A percentile compares a stretch with the other conserved stretches of the same genome.
phyloP scores from a whole-genome alignment of 805 yeast genomes.

The Myxozyma neglecta region DNA sequence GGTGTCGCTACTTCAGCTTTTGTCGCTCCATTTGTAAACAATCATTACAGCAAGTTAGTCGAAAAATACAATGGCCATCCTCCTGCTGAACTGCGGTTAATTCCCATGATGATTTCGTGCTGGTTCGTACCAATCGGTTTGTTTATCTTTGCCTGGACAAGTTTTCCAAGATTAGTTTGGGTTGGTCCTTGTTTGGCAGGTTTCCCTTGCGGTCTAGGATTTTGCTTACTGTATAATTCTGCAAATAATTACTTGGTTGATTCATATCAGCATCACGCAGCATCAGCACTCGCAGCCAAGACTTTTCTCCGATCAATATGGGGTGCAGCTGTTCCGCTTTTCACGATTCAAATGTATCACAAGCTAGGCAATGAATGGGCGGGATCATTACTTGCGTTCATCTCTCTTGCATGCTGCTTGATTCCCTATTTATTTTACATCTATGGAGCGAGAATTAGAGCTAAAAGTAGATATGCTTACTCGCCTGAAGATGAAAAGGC shows the following conservation, averaged over 20 bases:
- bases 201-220: slow-evolving; percentile 47
- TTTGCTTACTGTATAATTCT: slow-evolving; percentile 54
- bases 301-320: slow-evolving; percentile 56
- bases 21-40: slow-evolving; percentile 40
- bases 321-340: slow-evolving; percentile 60
- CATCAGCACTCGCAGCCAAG: slow-evolving; percentile 82
- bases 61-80: slow-evolving; percentile 50
- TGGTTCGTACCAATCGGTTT: slow-evolving; percentile 54
- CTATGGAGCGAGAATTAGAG: slow-evolving; percentile 50
- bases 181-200: slow-evolving; percentile 51
- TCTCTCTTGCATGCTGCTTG: slow-evolving; percentile 52
- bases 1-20: slow-evolving; percentile 55
- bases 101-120: slow-evolving; percentile 59
- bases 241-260: slow-evolving; percentile 57
- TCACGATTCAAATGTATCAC: slow-evolving; percentile 58
- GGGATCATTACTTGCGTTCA: slow-evolving; percentile 51
- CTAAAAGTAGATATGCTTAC: slow-evolving; percentile 64
- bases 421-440: slow-evolving; percentile 56
- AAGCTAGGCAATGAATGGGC: slow-evolving; percentile 62
- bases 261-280: slow-evolving; percentile 53
- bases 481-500: slow-evolving; percentile 43
- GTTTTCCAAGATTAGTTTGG: slow-evolving; percentile 53
- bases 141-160: slow-evolving; percentile 62
- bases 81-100: slow-evolving; percentile 61
- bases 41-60: slow-evolving; percentile 37